Evolutionary conservation across 2,329 filamentous ascomycete species (phyloP).

Genomic region (Neofusicoccum umdonicola): DNA sequence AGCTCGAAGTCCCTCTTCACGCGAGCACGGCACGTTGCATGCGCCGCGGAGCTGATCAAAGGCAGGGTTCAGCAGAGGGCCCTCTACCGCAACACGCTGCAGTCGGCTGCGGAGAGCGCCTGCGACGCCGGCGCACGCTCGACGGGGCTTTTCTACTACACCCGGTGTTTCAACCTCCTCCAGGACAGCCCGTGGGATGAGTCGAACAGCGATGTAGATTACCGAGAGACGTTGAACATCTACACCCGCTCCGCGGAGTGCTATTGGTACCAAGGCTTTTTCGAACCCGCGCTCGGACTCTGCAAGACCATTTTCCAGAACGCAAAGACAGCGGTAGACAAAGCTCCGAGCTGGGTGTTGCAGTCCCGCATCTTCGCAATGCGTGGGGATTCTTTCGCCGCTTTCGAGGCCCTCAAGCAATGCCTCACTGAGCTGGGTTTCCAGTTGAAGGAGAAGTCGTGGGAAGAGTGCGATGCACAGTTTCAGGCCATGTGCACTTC

Average conservation of each 20-base stretch:
- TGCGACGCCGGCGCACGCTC: conserved; percentile 78
- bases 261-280: conserved; percentile 74
- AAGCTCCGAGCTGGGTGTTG: conserved; percentile 79
- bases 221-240: conserved; percentile 80
- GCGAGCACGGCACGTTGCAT: conserved; percentile 77
- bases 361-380: conserved; percentile 77
- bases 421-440: conserved; percentile 70
- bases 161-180: conserved; percentile 72
- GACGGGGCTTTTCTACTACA: conserved; percentile 80
- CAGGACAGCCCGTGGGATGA: conserved; percentile 78
- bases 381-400: conserved; percentile 66
- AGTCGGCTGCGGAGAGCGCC: conserved; percentile 73
- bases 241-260: conserved; percentile 80
- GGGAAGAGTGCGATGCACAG: conserved; percentile 72
- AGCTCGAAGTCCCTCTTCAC: conserved; percentile 59
- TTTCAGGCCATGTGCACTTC: conserved; percentile 55
- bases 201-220: conserved; percentile 67
- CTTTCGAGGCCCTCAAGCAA: conserved; percentile 67
- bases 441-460: conserved; percentile 63
- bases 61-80: conserved; percentile 58
- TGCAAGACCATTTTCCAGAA: conserved; percentile 68
- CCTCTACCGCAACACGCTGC: conserved; percentile 72
- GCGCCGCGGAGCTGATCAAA: conserved; percentile 73
- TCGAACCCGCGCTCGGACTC: conserved; percentile 64
- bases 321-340: conserved; percentile 72